Conservation (phyloP, 2,329 filamentous ascomycete species). For the Aureobasidium sp. region DNA sequence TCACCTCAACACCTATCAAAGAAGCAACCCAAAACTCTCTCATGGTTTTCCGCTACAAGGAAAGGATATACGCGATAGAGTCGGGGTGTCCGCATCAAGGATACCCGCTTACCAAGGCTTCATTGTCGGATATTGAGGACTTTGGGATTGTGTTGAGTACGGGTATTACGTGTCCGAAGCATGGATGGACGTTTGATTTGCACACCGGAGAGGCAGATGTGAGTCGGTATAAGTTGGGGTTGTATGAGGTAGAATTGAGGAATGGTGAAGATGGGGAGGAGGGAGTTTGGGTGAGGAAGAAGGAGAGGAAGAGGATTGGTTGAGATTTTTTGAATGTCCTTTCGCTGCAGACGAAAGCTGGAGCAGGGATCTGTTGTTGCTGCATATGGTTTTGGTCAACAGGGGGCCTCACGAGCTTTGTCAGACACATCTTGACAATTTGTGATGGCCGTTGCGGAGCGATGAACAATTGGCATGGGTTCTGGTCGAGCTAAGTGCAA, state of each 20-base stretch:
- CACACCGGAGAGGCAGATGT: conserved; percentile 57
- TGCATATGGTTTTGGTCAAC: too few relatives aligned
- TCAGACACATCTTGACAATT: too few relatives aligned
- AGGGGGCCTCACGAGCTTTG: too few relatives aligned
- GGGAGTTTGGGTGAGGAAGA: conserved; percentile 30
- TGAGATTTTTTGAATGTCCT: background rate
- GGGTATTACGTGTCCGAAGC: conserved; percentile 60
- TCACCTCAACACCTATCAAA: conserved; percentile 32
- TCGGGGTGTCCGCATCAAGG: conserved; percentile 66
- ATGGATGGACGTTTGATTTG: conserved; percentile 65
- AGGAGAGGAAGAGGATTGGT: conserved; percentile 29
- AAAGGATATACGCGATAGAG: conserved; percentile 60
- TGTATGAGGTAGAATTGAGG: conserved; percentile 57
- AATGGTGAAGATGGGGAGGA: conserved; percentile 19
- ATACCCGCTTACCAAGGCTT: conserved; percentile 57
- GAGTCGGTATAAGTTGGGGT: conserved; percentile 52
- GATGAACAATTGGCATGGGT: too few relatives aligned
- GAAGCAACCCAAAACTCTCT: conserved; percentile 37
- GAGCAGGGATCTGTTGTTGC: too few relatives aligned
- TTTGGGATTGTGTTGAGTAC: conserved; percentile 58
- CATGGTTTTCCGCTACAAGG: conserved; percentile 57
- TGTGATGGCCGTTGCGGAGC: too few relatives aligned
- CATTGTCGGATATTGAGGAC: conserved; percentile 64
- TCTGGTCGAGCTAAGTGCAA: too few relatives aligned
- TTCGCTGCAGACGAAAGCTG: too few relatives aligned